A percentile compares a stretch with the other conserved stretches of the same genome.
These are phyloP conservation scores for Venturiaceae sp. DNA, from an alignment of 2,329 filamentous ascomycete species.

Conservation along the genomic window DNA sequence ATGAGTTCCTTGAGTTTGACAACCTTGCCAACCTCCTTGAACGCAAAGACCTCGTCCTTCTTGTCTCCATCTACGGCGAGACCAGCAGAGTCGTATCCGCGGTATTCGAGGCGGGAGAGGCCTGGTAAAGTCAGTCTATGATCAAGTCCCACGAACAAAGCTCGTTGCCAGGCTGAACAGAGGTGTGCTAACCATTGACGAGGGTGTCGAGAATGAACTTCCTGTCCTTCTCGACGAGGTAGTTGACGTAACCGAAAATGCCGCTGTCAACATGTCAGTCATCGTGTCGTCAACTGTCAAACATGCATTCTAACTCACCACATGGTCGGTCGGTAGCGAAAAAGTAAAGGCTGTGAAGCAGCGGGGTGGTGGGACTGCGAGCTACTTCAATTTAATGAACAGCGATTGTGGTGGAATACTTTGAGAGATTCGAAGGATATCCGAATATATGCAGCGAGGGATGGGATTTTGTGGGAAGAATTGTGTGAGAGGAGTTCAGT, in stretches of 20 bases:
- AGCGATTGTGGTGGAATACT: not conserved
- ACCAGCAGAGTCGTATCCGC: conserved; percentile 96
- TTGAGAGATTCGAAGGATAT: not conserved
- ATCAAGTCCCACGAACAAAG: conserved; percentile 15
- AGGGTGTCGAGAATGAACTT: conserved; percentile 93
- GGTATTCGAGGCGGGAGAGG: conserved; percentile 92
- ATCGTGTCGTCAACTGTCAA: not conserved
- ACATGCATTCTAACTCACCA: not conserved
- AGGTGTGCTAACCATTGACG: conserved; percentile 65
- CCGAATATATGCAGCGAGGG: not conserved
- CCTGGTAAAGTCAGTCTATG: conserved; percentile 40
- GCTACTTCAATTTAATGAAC: not conserved
- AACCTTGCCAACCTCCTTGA: conserved; percentile 99
- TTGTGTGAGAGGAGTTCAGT: not conserved
- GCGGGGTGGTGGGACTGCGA: not conserved
- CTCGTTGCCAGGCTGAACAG: conserved; percentile 10
- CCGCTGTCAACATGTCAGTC: conserved; percentile 47
- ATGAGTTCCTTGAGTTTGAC: conserved; percentile 92
- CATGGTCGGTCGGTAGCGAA: not conserved
- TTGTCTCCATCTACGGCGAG: conserved; percentile 95
- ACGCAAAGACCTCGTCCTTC: conserved; percentile 94
- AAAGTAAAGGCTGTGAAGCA: not conserved
- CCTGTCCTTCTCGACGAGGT: conserved; percentile 97
- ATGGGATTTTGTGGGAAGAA: not conserved
- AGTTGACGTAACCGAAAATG: conserved; percentile 99